Evolutionary conservation across 2,329 filamentous ascomycete genomes (phyloP), one percentile per base, ranked within the genome.

Genomic region (Cercospora beticola): DNA sequence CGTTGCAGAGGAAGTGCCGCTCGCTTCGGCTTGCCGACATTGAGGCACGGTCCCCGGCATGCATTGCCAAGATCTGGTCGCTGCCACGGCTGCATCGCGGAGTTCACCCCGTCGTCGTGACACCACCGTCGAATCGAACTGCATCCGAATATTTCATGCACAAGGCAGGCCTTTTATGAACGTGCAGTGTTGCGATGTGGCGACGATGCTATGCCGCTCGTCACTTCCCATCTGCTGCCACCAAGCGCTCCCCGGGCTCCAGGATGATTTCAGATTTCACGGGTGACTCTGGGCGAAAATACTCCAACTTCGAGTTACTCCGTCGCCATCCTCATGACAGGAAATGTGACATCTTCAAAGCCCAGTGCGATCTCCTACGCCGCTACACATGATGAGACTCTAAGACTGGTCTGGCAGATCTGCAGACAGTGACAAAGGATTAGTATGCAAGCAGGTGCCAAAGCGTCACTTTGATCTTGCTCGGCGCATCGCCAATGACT

Each of bases 391-490:
- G 28, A 30, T 30, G 28, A 4, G 28, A 30, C 3, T 30, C 28
- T 30, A 30, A 30, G 28, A 30, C 28, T 30, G 28, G 28, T 5
- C 28, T 70, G 72, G 28, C 66, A 79, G 78, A 71, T 79, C 74
- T 65, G 70, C 69, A 31, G 71, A 75, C 69, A 31, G 78, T 30
- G 28, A 30, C 28, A 30, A 64, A 73, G 69, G 68, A 30, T 80
- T 80, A 70, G 74, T 79, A 57, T 69, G 78, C 18, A 80, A 81
- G 70, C 76, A 72, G 66, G 75, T 79, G 65, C 54, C 76, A 43
- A 72, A 72, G 71, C 65, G 71, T 14, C 74, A 79, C 68, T 81
- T 76, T 66, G 67, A 81, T 68, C 70, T 77, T 56, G 79, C 76
- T 49, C 69, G 74, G 70, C 73, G 73, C 66, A 74, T 82, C 64